Conservation (phyloP, 805 yeast genomes). For the Saccharomycopsis babjevae region DNA sequence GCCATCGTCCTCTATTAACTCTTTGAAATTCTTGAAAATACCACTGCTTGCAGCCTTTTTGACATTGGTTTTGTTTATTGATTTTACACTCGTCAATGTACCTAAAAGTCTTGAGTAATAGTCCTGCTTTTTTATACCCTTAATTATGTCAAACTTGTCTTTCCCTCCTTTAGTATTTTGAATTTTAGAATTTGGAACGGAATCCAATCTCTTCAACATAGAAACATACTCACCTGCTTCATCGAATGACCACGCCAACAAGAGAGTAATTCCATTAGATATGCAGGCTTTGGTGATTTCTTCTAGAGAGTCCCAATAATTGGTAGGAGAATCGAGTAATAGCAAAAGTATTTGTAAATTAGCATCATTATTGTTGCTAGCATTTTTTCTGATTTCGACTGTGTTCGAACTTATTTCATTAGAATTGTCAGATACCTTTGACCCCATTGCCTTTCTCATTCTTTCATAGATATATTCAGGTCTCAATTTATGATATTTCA, state of each 20-base stretch:
- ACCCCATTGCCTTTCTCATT: constrained; percentile 27
- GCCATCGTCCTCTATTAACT: constrained; percentile 12
- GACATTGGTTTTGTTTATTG: constrained; percentile 46
- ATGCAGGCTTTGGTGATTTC: constrained; percentile 33
- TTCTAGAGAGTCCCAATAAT: constrained; percentile 31
- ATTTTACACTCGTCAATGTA: constrained; percentile 35
- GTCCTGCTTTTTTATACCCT: constrained; percentile 35
- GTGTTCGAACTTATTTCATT: background rate
- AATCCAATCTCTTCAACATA: constrained; percentile 10
- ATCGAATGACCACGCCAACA: constrained; percentile 37
- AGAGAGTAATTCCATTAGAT: constrained; percentile 32
- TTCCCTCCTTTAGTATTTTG: constrained; percentile 11
- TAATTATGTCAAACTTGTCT: constrained; percentile 28
- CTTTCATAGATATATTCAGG: constrained; percentile 64
- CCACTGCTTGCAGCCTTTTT: constrained; percentile 41
- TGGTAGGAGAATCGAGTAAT: constrained; percentile 29
- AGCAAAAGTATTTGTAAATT: constrained; percentile 8
- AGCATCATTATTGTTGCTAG: background rate
- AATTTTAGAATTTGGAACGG: background rate
- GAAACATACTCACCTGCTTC: constrained; percentile 32
- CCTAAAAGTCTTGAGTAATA: constrained; percentile 37
- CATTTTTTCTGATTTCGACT: no score
- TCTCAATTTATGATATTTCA: constrained; percentile 65
- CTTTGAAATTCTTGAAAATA: constrained; percentile 27
- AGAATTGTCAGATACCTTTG: background rate